Evolutionary conservation across 1,284 basidiomycete genomes (phyloP).

Genomic region (Microbotryum silenes-acaulis): DNA sequence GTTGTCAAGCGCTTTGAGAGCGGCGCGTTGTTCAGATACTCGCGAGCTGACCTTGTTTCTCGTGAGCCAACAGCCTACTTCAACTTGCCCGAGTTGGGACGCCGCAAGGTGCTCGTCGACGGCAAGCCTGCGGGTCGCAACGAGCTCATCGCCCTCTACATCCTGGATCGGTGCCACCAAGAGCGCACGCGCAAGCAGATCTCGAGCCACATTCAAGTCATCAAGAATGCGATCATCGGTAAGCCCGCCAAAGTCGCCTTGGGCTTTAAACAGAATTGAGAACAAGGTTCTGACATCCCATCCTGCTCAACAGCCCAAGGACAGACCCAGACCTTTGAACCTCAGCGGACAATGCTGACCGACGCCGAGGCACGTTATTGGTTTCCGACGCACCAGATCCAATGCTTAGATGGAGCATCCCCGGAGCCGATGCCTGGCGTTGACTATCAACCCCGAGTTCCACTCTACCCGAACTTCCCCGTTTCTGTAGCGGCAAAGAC

Average conservation of each 20-base stretch:
- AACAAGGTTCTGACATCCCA: not conserved
- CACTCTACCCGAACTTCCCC: conserved; percentile 27
- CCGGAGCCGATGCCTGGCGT: not conserved
- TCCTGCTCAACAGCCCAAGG: not conserved
- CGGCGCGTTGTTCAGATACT: not conserved
- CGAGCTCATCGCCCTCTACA: conserved; percentile 48
- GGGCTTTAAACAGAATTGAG: not conserved
- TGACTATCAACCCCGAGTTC: too few relatives aligned
- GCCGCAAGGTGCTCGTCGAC: conserved; percentile 47
- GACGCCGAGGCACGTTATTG: not conserved
- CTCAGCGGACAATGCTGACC: not conserved
- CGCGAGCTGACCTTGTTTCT: not conserved
- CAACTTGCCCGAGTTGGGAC: conserved; percentile 44
- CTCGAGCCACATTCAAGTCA: conserved; percentile 42
- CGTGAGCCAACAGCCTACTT: conserved; percentile 37
- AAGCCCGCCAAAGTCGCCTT: conserved; percentile 23
- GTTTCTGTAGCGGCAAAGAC: conserved; percentile 30
- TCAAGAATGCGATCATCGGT: conserved; percentile 41
- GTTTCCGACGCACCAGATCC: conserved; percentile 1
- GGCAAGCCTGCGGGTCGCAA: conserved; percentile 49
- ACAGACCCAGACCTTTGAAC: not conserved
- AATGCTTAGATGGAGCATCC: not conserved
- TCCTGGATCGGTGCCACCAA: conserved; percentile 44
- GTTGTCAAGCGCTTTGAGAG: conserved; percentile 6
- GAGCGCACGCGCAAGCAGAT: conserved; percentile 42